Evolutionary conservation across 2,329 filamentous ascomycete genomes (phyloP).

Genomic region (Lithohypha guttulata): DNA sequence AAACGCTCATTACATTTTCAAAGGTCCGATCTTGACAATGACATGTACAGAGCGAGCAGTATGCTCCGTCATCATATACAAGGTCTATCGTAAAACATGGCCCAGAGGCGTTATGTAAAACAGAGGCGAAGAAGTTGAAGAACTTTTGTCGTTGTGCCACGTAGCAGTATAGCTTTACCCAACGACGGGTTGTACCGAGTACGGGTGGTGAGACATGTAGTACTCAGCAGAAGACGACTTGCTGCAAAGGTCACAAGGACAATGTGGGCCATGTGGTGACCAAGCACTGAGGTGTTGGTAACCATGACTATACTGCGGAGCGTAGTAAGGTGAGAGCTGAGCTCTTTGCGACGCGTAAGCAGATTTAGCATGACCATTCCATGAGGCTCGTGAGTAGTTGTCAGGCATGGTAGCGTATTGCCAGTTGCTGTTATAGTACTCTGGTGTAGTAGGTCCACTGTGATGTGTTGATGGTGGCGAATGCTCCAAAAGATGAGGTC

Average conservation of each 20-base stretch:
- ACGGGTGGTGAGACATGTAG: conserved; percentile 30
- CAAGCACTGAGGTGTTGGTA: conserved; percentile 36
- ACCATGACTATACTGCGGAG: conserved; percentile 25
- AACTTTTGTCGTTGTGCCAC: neutral
- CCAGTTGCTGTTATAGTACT: conserved; percentile 37
- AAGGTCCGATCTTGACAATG: too few species aligned
- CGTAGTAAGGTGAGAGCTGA: conserved; percentile 14
- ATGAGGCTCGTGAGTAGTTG: conserved; percentile 26
- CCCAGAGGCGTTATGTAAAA: too few species aligned
- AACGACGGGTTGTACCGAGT: conserved; percentile 20
- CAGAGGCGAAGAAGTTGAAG: conserved; percentile 4
- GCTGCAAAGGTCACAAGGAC: conserved; percentile 38
- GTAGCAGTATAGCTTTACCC: conserved; percentile 10
- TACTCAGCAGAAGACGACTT: conserved; percentile 38
- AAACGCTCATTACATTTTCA: conserved; percentile 6
- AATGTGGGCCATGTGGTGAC: conserved; percentile 38
- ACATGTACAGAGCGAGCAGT: too few species aligned
- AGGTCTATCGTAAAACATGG: too few species aligned
- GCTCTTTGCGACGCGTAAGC: conserved; percentile 16
- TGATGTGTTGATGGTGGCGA: conserved; percentile 40
- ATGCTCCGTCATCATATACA: too few species aligned
- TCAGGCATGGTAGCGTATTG: conserved; percentile 33
- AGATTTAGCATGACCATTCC: conserved; percentile 13
- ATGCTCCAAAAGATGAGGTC: conserved; percentile 40
- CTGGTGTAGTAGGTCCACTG: conserved; percentile 37